A percentile compares a stretch with the other conserved stretches of the same genome.
Evolutionary conservation across 768 basidiomycete species (phyloP).

Genomic region (Kwoniella sp.): DNA sequence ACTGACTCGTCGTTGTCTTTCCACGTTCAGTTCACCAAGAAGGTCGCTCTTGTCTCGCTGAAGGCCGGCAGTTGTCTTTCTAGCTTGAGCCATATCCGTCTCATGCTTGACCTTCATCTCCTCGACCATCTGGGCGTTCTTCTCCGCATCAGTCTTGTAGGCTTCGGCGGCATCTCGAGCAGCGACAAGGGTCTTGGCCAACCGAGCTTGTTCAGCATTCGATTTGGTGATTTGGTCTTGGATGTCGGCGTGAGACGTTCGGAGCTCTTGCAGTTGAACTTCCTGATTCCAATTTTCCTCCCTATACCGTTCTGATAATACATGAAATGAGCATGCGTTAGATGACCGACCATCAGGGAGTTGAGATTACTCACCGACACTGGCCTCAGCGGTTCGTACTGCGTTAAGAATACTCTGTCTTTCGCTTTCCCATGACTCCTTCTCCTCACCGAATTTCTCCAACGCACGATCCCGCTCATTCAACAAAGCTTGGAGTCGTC

Average conservation of each 20-base stretch:
- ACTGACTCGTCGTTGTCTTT: constrained; percentile 38
- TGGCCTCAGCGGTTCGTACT: constrained; percentile 78
- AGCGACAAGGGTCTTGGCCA: constrained; percentile 71
- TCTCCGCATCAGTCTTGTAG: constrained; percentile 82
- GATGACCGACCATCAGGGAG: no score
- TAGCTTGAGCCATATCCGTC: constrained; percentile 87
- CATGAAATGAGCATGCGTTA: no score
- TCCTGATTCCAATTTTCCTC: constrained; percentile 99
- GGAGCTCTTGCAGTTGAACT: constrained; percentile 84
- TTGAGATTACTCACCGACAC: constrained; percentile 63
- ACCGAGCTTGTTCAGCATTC: constrained; percentile 79
- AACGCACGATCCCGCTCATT: constrained; percentile 90
- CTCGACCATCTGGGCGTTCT: constrained; percentile 65
- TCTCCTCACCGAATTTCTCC: constrained; percentile 87
- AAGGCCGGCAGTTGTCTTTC: constrained; percentile 81
- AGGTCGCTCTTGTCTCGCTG: constrained; percentile 91
- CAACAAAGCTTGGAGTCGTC: constrained; percentile 84
- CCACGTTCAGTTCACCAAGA: constrained; percentile 71
- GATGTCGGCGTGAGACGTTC: constrained; percentile 67
- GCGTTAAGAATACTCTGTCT: constrained; percentile 73
- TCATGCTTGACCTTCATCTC: constrained; percentile 89
- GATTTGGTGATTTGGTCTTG: constrained; percentile 69
- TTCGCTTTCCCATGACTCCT: constrained; percentile 79
- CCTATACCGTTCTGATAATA: constrained; percentile 96
- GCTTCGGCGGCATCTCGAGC: constrained; percentile 76